Conservation (phyloP, 306 rosid genomes). For the Acacia crassicarpa region DNA sequence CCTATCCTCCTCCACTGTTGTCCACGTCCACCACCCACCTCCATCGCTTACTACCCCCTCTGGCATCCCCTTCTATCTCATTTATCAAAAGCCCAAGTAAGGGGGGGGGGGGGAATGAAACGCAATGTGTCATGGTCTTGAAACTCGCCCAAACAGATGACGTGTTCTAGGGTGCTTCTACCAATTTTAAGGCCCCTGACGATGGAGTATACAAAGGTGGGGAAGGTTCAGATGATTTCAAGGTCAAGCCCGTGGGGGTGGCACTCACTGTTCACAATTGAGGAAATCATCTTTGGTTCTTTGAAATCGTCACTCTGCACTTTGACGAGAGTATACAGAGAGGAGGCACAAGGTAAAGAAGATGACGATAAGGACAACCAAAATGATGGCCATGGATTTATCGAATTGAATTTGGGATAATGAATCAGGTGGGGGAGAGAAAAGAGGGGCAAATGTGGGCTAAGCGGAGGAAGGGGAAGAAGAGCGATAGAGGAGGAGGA, state of each 20-base stretch:
- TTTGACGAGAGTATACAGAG: constrained; percentile 82
- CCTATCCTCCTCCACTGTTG: too few species aligned
- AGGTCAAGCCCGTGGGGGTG: constrained; percentile 57
- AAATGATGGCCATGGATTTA: constrained; percentile 57
- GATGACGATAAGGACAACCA: constrained; percentile 46
- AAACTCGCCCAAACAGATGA: constrained; percentile 80
- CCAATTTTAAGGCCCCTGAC: constrained; percentile 72
- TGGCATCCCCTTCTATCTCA: too few species aligned
- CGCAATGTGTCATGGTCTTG: constrained; percentile 77
- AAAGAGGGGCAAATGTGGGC: neutral
- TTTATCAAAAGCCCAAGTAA: too few species aligned
- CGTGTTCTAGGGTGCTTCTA: constrained; percentile 63
- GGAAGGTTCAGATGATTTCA: constrained; percentile 58
- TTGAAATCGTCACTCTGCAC: constrained; percentile 45
- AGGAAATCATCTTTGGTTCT: constrained; percentile 25
- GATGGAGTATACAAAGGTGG: constrained; percentile 70
- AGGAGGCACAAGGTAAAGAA: constrained; percentile 67
- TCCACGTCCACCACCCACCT: too few species aligned
- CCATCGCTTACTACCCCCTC: too few species aligned
- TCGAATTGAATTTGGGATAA: constrained; percentile 28
- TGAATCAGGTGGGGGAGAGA: neutral
- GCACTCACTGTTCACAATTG: constrained; percentile 18
- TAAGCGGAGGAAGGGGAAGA: constrained; percentile 43
- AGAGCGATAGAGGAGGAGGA: neutral
- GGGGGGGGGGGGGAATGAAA: constrained; percentile 62